Evolutionary conservation across 176 grass and related monocot genomes (phyloP).

Genomic region (Carex parvula): DNA sequence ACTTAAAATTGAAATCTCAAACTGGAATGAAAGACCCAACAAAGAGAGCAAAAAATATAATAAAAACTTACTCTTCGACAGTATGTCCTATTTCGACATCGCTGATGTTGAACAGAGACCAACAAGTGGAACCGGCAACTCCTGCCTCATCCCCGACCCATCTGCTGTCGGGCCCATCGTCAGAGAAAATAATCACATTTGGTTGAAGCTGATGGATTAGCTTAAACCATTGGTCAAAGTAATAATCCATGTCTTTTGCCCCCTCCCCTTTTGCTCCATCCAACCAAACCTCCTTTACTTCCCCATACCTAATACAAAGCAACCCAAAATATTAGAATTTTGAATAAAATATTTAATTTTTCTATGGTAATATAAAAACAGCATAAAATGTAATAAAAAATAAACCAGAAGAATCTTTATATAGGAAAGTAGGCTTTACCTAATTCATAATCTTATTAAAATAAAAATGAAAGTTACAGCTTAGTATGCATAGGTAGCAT

Average conservation of each 20-base stretch:
- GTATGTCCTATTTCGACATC: constrained; percentile 56
- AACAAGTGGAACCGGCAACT: constrained; percentile 57
- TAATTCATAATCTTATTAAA: background rate
- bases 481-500: background rate
- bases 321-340: background rate
- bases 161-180: constrained; percentile 76
- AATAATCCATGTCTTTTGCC: constrained; percentile 59
- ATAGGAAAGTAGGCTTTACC: background rate
- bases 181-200: constrained; percentile 75
- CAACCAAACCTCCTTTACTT: constrained; percentile 80
- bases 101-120: constrained; percentile 81
- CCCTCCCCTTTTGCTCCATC: constrained; percentile 78
- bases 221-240: constrained; percentile 77
- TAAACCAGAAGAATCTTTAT: background rate
- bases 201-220: constrained; percentile 86
- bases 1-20: background rate
- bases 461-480: background rate
- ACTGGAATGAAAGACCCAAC: background rate
- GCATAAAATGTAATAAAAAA: background rate
- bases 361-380: background rate
- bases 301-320: constrained; percentile 62
- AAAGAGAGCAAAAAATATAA: background rate
- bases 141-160: constrained; percentile 85
- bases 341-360: background rate
- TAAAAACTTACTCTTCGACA: constrained; percentile 46